These are phyloP conservation scores for Lasiodiplodia hormozganensis DNA, from an alignment of 2,329 filamentous ascomycete species.

Conservation along the genomic window DNA sequence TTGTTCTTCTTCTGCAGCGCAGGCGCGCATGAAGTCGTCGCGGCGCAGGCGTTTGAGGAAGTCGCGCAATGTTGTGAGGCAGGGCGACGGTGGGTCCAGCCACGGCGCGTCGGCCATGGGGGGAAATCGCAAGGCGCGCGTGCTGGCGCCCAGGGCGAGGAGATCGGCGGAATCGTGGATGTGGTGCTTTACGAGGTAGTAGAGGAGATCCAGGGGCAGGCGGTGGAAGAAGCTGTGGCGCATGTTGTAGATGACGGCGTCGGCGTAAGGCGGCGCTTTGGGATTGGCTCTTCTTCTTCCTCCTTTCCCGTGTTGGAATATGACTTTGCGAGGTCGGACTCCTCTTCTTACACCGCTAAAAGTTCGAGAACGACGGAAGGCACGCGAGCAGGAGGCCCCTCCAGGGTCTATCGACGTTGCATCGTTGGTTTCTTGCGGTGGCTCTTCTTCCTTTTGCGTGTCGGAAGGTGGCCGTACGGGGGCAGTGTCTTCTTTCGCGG, in stretches of 20 bases:
- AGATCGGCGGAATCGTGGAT: background rate
- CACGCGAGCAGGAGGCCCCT: no score
- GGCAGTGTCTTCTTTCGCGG: no score
- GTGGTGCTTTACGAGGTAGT: background rate
- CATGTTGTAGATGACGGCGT: background rate
- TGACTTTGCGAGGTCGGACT: no score
- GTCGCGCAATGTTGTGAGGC: background rate
- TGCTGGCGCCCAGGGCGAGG: background rate
- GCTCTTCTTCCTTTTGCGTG: no score
- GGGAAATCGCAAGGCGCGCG: background rate
- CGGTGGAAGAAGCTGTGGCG: conserved; percentile 8
- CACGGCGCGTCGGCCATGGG: background rate
- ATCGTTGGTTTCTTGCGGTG: no score
- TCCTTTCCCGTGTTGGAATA: no score
- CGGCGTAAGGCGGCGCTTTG: no score
- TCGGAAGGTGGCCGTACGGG: no score
- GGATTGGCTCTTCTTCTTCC: no score
- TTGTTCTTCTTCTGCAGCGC: background rate
- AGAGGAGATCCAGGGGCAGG: background rate
- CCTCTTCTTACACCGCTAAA: no score
- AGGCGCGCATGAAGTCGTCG: background rate
- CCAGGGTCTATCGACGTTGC: no score
- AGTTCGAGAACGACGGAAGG: no score
- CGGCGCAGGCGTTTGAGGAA: background rate
- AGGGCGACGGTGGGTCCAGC: rapidly evolving